Evolutionary conservation across 768 basidiomycete genomes (phyloP).

Genomic region (Suillus discolor): DNA sequence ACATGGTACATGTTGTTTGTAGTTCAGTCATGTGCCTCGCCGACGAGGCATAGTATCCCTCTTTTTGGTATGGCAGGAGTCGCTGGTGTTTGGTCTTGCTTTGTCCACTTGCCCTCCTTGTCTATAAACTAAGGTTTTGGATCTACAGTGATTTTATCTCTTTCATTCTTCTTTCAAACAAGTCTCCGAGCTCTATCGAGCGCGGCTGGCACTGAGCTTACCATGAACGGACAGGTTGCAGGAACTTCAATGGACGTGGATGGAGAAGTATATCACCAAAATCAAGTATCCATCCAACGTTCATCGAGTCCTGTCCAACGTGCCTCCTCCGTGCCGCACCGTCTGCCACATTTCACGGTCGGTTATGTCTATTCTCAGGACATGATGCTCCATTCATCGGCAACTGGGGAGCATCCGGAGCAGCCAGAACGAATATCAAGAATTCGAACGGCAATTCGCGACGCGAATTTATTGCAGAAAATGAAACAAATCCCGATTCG

Average conservation of each 20-base stretch:
- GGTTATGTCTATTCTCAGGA: constrained; percentile 86
- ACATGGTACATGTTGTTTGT: background rate
- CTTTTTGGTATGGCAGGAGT: background rate
- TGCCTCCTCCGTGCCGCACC: constrained; percentile 36
- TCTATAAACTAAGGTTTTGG: background rate
- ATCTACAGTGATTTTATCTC: constrained; percentile 3
- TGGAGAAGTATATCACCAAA: constrained; percentile 14
- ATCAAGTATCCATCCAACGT: constrained; percentile 10
- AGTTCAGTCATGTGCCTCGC: too few species aligned
- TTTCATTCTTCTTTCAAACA: constrained; percentile 9
- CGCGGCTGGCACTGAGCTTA: constrained; percentile 7
- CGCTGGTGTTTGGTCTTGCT: constrained; percentile 5
- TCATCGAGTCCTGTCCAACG: constrained; percentile 26
- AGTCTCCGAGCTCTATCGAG: constrained; percentile 7
- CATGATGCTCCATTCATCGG: constrained; percentile 84
- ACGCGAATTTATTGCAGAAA: constrained; percentile 56
- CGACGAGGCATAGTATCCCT: too few species aligned
- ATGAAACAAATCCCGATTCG: constrained; percentile 84
- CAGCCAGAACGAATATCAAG: constrained; percentile 73
- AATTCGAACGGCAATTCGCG: constrained; percentile 70
- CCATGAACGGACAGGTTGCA: constrained; percentile 24
- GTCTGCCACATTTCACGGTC: constrained; percentile 41
- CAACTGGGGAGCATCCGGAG: constrained; percentile 69
- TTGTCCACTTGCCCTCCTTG: constrained; percentile 4
- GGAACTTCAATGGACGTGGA: constrained; percentile 32